Percentiles rank a stretch among this genome's conserved stretches.
Evolutionary conservation across 257 asterid genomes (phyloP).

Genomic region (Fraxinus cuspidata): DNA sequence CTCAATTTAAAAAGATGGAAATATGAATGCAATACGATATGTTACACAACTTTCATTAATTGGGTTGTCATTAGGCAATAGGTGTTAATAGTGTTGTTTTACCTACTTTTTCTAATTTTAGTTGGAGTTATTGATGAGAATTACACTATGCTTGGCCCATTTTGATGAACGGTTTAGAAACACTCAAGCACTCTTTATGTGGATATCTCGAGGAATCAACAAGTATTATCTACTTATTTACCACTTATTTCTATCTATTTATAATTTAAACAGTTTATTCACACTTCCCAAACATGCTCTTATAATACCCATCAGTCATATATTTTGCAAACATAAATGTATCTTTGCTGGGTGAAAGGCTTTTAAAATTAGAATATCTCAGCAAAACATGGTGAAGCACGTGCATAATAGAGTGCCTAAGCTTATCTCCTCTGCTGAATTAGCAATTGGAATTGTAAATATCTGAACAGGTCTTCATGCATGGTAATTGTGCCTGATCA

Average conservation of each 20-base stretch:
- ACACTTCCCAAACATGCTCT: too few relatives aligned
- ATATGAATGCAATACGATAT: neutral
- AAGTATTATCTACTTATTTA: too few relatives aligned
- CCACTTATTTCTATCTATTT: too few relatives aligned
- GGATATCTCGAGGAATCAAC: too few relatives aligned
- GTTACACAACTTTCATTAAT: neutral
- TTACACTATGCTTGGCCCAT: neutral
- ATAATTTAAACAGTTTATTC: too few relatives aligned
- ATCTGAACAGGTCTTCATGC: neutral
- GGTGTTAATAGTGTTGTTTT: neutral
- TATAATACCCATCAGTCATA: slow-evolving; percentile 6
- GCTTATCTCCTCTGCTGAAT: slow-evolving; percentile 14
- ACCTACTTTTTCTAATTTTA: neutral
- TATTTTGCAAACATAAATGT: slow-evolving; percentile 3
- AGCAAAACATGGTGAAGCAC: slow-evolving; percentile 4
- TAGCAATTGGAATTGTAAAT: neutral
- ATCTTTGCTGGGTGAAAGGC: slow-evolving; percentile 5
- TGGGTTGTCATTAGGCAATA: neutral
- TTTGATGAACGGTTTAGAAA: too few relatives aligned
- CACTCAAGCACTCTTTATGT: too few relatives aligned
- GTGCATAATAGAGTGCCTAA: neutral
- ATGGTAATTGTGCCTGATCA: slow-evolving; percentile 11
- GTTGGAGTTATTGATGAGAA: neutral
- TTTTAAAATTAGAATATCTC: slow-evolving; percentile 17
- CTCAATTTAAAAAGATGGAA: neutral